These are phyloP conservation scores for Fusarium annulatum DNA, from an alignment of 2,329 filamentous ascomycete genomes.

Conservation along the genomic window DNA sequence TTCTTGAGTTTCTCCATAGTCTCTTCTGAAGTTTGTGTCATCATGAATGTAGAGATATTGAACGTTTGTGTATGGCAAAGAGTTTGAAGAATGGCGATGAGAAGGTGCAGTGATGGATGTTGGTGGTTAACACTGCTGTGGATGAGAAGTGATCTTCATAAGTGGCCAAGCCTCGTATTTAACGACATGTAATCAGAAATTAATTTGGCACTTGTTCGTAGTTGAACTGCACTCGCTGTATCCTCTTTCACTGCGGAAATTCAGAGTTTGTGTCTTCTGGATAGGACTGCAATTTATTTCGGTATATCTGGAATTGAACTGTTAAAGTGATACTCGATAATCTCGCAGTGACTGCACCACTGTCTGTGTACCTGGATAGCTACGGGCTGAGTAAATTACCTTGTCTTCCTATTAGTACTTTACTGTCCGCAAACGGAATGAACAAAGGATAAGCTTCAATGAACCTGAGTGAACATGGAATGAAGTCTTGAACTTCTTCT, in stretches of 20 bases:
- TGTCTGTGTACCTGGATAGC: not conserved
- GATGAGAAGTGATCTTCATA: not conserved
- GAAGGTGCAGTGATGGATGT: not conserved
- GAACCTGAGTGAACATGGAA: not conserved
- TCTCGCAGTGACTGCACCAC: not conserved
- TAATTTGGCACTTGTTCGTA: not conserved
- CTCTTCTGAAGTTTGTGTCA: not conserved
- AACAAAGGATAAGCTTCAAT: not conserved
- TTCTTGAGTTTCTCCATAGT: not conserved
- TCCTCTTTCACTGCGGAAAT: not conserved
- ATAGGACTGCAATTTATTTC: not conserved
- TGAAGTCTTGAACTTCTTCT: accelerated
- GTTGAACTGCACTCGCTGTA: not conserved
- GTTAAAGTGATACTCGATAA: not conserved
- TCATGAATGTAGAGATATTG: not conserved
- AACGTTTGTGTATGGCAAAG: not conserved
- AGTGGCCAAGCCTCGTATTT: not conserved
- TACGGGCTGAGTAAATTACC: not conserved
- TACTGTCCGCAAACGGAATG: not conserved
- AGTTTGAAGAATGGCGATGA: not conserved
- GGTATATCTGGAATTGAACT: not conserved
- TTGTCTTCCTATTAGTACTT: no score
- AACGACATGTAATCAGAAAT: not conserved
- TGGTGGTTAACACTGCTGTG: not conserved
- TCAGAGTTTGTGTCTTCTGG: not conserved